Percentiles rank a stretch among this genome's conserved stretches.
These are phyloP conservation scores for Cornus suecica DNA, from an alignment of 148 eudicot genomes.

Conservation along the genomic window DNA sequence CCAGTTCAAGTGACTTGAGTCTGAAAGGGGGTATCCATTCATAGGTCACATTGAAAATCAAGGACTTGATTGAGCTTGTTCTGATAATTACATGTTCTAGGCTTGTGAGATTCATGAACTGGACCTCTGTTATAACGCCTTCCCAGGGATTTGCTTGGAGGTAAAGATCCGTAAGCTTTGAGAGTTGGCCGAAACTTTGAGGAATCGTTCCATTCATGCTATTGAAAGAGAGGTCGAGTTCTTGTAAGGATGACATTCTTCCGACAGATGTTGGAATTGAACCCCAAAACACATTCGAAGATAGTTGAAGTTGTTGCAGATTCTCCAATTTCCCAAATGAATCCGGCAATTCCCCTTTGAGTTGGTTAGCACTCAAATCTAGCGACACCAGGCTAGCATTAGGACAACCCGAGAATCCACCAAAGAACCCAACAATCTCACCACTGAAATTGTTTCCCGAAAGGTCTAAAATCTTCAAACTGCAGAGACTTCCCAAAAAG, in stretches of 20 bases:
- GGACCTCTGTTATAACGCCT: neutral
- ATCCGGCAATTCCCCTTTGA: neutral
- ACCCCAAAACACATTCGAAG: neutral
- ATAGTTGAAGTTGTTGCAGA: neutral
- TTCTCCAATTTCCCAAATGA: slow-evolving; percentile 14
- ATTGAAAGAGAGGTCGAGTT: slow-evolving; percentile 1
- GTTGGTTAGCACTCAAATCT: neutral
- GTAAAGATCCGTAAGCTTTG: slow-evolving; percentile 2
- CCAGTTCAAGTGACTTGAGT: neutral
- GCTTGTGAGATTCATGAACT: neutral
- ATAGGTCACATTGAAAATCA: slow-evolving; percentile 8
- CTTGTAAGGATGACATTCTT: slow-evolving; percentile 13
- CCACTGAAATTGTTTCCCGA: neutral
- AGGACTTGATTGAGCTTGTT: neutral
- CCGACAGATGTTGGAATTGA: slow-evolving; percentile 14
- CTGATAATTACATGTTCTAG: neutral
- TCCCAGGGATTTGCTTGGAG: slow-evolving; percentile 9
- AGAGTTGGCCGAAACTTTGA: slow-evolving; percentile 18
- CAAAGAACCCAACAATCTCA: neutral
- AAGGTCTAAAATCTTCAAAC: slow-evolving; percentile 9
- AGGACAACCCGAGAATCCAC: slow-evolving; percentile 9
- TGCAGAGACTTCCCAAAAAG: slow-evolving; percentile 13
- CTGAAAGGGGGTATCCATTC: slow-evolving; percentile 22
- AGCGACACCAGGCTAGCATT: slow-evolving; percentile 8
- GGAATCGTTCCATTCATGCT: slow-evolving; percentile 7